Evolutionary conservation across 495 filamentous ascomycete genomes (phyloP), one percentile per base, ranked within the genome.

Genomic region (Wilcoxina mikolae): DNA sequence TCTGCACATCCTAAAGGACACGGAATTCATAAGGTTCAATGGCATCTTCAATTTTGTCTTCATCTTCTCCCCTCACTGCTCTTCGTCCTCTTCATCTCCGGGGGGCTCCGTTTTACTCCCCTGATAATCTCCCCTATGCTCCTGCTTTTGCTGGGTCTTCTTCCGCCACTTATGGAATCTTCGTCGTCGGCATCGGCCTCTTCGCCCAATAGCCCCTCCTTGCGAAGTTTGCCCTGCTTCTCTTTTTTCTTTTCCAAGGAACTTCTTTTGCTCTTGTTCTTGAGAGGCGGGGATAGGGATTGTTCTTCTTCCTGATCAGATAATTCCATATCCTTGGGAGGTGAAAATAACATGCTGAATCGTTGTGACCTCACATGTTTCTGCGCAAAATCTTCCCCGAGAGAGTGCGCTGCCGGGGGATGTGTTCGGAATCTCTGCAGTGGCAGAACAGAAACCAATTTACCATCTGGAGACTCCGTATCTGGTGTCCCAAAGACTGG

Each of bases 101-200:
- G 45, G 48, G 64, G 59, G 44, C 33, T 57, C 54, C 57, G 55
- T 38, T 60, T 66, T 17, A 54, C 56, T 9, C 59, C 49, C 22
- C 56, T 55, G 25, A 62, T 58, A 44, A 66, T 64, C 31, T 66
- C 64, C n/a, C 59, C 51, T 26, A 66, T 66, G 28, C 64, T 66
- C 35, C 54, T 62, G 33, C 63, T 63, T 43, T 66, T 66, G 7
- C 31, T 60, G 1, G 64, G 64, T 44, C 56, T 66, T 43, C 60
- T 66, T 4, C 55, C 63, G 18, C 60, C 57, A 35, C 47, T 51
- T 24, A 49, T 38, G 4, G 63, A 60, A 48, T 67, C 56, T 15
- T 66, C 63, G 51, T 66, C 63, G 54, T 66, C 64, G n/a, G 63
- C 64, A 52, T 66, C 64, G 12, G 60, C 57, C 12, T 65, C 63